Evolutionary conservation across 306 rosid species (phyloP).

Genomic region (Gastrolobium bilobum): DNA sequence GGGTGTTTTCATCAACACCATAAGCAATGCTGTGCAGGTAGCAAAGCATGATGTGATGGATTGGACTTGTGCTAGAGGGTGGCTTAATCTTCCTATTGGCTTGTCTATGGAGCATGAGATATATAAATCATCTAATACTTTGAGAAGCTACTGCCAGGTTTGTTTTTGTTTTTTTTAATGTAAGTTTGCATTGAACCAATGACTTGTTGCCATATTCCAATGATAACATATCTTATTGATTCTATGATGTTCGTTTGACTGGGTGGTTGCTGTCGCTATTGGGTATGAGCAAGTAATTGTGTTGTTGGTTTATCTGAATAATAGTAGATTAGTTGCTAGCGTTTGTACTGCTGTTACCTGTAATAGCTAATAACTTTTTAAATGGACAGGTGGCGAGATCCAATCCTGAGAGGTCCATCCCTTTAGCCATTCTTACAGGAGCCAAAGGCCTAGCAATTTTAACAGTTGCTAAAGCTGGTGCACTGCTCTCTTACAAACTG

Average conservation of each 20-base stretch:
- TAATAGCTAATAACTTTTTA: background rate
- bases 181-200: constrained; percentile 18
- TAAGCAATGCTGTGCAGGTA: constrained; percentile 87
- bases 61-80: constrained; percentile 96
- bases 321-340: background rate
- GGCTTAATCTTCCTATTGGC: constrained; percentile 95
- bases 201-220: background rate
- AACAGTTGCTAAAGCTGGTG: constrained; percentile 94
- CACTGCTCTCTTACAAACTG: constrained; percentile 81
- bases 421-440: constrained; percentile 74
- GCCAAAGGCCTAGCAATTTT: constrained; percentile 96
- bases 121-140: constrained; percentile 89
- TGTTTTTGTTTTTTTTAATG: constrained; percentile 22
- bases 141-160: constrained; percentile 93
- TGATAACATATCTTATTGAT: background rate
- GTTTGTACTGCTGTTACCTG: constrained; percentile 11
- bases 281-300: background rate
- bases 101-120: constrained; percentile 95
- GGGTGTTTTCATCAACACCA: constrained; percentile 82
- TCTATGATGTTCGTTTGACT: background rate
- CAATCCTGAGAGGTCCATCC: constrained; percentile 93
- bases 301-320: background rate
- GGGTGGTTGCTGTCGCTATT: constrained; percentile 4
- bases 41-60: constrained; percentile 97
- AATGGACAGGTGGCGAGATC: constrained; percentile 78